These are phyloP conservation scores for Bruguiera parviflora DNA, from an alignment of 345 rosid species.

Conservation along the genomic window DNA sequence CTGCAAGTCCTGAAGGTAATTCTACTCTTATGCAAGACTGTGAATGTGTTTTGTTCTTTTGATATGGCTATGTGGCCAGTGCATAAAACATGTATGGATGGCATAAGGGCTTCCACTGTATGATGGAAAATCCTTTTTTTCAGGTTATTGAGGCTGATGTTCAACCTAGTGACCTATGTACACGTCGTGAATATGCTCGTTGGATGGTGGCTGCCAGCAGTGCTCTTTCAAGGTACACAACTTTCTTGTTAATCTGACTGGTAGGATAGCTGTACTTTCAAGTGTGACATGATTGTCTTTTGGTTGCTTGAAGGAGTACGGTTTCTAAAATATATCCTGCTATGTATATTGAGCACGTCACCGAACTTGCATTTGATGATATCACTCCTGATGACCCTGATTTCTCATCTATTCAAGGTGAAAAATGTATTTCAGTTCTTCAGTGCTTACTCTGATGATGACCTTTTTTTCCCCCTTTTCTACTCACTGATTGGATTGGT, in stretches of 20 bases:
- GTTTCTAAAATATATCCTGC: slow-evolving; percentile 90
- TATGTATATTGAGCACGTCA: slow-evolving; percentile 85
- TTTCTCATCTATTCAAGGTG: slow-evolving; percentile 93
- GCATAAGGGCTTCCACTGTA: slow-evolving; percentile 6
- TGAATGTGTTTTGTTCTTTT: neutral
- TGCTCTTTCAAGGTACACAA: slow-evolving; percentile 67
- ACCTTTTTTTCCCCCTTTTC: slow-evolving; percentile 3
- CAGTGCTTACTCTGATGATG: neutral
- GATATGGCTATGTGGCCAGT: neutral
- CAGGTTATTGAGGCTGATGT: slow-evolving; percentile 85
- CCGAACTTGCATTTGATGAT: slow-evolving; percentile 93
- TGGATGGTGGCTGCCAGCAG: slow-evolving; percentile 90
- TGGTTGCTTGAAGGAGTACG: slow-evolving; percentile 51
- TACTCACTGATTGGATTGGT: slow-evolving; percentile 23
- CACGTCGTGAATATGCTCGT: slow-evolving; percentile 90
- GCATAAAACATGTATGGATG: neutral
- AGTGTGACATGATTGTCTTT: slow-evolving; percentile 18
- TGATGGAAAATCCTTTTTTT: slow-evolving; percentile 16
- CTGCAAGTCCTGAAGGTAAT: slow-evolving; percentile 84
- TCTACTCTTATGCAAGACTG: neutral
- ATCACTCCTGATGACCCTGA: slow-evolving; percentile 81
- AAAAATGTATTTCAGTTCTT: slow-evolving; percentile 13
- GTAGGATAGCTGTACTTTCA: slow-evolving; percentile 2
- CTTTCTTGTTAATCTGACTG: slow-evolving; percentile 21
- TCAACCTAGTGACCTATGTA: slow-evolving; percentile 69